These are phyloP conservation scores for Prinsepia uniflora DNA, from an alignment of 306 rosid species.

Conservation along the genomic window DNA sequence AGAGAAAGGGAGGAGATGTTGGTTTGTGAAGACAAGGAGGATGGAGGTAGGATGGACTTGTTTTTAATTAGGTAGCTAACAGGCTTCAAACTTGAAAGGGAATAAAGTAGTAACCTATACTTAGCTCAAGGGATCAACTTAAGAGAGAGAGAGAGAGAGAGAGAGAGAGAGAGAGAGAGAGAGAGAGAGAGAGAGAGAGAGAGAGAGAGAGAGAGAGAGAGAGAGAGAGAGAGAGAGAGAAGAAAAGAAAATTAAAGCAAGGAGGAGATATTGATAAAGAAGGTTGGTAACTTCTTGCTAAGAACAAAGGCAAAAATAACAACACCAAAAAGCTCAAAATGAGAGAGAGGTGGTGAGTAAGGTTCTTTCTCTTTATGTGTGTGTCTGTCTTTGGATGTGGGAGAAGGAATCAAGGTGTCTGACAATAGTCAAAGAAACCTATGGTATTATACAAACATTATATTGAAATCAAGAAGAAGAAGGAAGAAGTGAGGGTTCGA, in stretches of 20 bases:
- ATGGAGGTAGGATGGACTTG: conserved; percentile 72
- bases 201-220: conserved; percentile 8
- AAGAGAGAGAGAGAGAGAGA: conserved; percentile 12
- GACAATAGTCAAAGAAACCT: no score
- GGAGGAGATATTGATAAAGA: conserved; percentile 49
- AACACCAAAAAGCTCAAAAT: conserved; percentile 24
- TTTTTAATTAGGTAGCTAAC: conserved; percentile 47
- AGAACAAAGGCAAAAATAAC: conserved; percentile 52
- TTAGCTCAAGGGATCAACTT: conserved; percentile 17
- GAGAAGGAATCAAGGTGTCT: no score
- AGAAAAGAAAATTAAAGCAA: conserved; percentile 28
- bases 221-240: conserved; percentile 33
- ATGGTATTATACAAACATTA: no score
- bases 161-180: conserved; percentile 44
- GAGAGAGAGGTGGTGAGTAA: conserved; percentile 26
- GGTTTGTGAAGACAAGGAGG: conserved; percentile 75
- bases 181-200: conserved; percentile 37
- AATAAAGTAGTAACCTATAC: conserved; percentile 51
- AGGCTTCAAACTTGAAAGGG: conserved; percentile 48
- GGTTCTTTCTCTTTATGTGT: background rate
- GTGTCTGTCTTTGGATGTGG: no score
- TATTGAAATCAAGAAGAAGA: no score
- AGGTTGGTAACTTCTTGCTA: conserved; percentile 85
- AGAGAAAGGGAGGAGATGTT: conserved; percentile 40
- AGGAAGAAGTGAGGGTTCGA: no score